Conservation (phyloP, 768 basidiomycete genomes). For the Candolleomyces aberdarensis region DNA sequence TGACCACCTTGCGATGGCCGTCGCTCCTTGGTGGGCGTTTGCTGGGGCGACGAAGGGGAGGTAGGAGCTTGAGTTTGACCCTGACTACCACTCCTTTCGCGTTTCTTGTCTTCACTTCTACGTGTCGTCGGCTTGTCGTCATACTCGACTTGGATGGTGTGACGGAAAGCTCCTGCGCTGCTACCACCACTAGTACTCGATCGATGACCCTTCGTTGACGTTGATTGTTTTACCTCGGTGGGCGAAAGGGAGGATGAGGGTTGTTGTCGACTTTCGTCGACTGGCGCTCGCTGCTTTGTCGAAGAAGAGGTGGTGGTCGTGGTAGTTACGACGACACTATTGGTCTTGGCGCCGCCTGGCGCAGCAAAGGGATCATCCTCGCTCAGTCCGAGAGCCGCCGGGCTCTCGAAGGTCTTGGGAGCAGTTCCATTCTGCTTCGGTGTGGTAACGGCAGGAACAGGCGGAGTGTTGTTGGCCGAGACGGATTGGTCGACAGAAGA, state of each 20-base stretch:
- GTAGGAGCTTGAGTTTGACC: constrained; percentile 6
- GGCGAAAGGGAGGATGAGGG: constrained; percentile 10
- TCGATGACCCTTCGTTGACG: constrained; percentile 43
- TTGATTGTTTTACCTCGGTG: constrained; percentile 2
- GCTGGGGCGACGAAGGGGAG: not conserved
- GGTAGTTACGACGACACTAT: constrained; percentile 7
- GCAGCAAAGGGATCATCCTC: constrained; percentile 77
- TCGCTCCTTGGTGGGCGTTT: constrained; percentile 24
- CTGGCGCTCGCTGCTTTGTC: constrained; percentile 12
- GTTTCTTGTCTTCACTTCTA: constrained; percentile 30
- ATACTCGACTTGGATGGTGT: constrained; percentile 98
- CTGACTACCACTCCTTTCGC: constrained; percentile 25
- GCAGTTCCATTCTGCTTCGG: constrained; percentile 22
- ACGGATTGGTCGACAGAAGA: constrained; percentile 61
- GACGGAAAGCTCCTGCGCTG: constrained; percentile 53
- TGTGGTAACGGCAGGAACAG: constrained; percentile 16
- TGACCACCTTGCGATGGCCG: constrained; percentile 26
- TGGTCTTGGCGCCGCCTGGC: constrained; percentile 22
- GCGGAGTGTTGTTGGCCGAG: constrained; percentile 33
- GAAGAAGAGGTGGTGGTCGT: constrained; percentile 10
- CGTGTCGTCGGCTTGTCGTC: constrained; percentile 43
- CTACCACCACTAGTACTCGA: constrained; percentile 33
- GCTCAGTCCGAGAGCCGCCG: constrained; percentile 37
- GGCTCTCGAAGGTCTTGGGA: constrained; percentile 29
- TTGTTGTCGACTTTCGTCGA: constrained; percentile 11